Evolutionary conservation across 371 early-diverging fungal genomes (phyloP).

Genomic region (Mortierella polycephala): DNA sequence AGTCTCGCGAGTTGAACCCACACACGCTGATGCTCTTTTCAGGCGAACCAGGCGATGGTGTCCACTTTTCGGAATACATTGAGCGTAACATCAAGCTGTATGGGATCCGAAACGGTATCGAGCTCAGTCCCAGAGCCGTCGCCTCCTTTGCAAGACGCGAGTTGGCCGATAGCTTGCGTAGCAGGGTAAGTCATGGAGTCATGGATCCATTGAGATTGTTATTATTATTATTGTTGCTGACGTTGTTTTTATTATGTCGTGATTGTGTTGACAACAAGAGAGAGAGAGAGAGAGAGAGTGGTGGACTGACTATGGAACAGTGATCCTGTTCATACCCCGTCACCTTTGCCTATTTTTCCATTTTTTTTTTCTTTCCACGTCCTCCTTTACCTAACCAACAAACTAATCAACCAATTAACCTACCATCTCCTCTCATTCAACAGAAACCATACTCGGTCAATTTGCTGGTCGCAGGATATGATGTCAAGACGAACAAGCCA

Average conservation of each 20-base stretch:
- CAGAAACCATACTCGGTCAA: constrained; percentile 92
- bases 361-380: not conserved
- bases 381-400: not conserved
- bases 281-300: too few species aligned
- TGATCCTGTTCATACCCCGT: too few species aligned
- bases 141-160: constrained; percentile 89
- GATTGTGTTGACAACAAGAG: too few species aligned
- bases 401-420: too few species aligned
- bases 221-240: not conserved
- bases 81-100: constrained; percentile 94
- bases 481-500: constrained; percentile 76
- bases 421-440: constrained; percentile 14
- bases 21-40: constrained; percentile 86
- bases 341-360: not conserved
- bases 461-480: constrained; percentile 89
- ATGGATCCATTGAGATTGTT: not conserved
- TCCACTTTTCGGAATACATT: constrained; percentile 96
- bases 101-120: constrained; percentile 84
- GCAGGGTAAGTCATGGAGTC: constrained; percentile 71
- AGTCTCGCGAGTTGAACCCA: constrained; percentile 83
- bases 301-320: too few species aligned
- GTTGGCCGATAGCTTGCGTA: constrained; percentile 88
- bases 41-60: constrained; percentile 96
- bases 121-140: constrained; percentile 83
- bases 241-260: too few species aligned